Evolutionary conservation across 1,139 yeast genomes (phyloP).

Genomic region (Arxiozyma slooffiae): DNA sequence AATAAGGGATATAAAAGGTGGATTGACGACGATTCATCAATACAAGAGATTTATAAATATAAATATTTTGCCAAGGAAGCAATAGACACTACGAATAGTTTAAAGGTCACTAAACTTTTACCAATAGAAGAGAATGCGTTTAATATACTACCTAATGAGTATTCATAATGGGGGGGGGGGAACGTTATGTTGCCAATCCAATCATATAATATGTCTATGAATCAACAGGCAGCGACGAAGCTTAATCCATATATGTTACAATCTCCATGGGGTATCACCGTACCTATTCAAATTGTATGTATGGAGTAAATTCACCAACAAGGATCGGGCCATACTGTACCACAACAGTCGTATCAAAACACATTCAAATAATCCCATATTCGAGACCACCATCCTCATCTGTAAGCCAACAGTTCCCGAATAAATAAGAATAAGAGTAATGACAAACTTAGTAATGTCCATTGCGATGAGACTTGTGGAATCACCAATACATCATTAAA

Average conservation of each 20-base stretch:
- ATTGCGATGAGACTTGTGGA: background rate
- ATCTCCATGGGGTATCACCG: slow-evolving; percentile 2
- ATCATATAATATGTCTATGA: background rate
- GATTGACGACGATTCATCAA: background rate
- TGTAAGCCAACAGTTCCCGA: slow-evolving; percentile 1
- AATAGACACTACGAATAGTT: background rate
- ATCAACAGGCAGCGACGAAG: slow-evolving; percentile 1
- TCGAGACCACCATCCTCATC: slow-evolving; percentile 3
- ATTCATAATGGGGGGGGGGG: background rate
- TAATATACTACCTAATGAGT: background rate
- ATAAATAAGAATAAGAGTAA: background rate
- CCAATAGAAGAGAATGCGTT: background rate
- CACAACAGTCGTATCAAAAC: background rate
- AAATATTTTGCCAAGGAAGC: background rate
- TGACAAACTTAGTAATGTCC: background rate
- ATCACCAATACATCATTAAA: background rate
- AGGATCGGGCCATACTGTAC: background rate
- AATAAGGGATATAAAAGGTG: background rate
- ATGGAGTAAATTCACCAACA: slow-evolving; percentile 1
- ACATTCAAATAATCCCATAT: slow-evolving; percentile 1
- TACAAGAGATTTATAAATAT: background rate
- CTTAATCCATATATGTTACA: slow-evolving; percentile 2
- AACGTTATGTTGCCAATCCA: background rate
- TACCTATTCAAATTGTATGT: background rate
- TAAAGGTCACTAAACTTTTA: background rate